Conservation (phyloP, 768 basidiomycete genomes). For the Macrolepiota fuliginosa region DNA sequence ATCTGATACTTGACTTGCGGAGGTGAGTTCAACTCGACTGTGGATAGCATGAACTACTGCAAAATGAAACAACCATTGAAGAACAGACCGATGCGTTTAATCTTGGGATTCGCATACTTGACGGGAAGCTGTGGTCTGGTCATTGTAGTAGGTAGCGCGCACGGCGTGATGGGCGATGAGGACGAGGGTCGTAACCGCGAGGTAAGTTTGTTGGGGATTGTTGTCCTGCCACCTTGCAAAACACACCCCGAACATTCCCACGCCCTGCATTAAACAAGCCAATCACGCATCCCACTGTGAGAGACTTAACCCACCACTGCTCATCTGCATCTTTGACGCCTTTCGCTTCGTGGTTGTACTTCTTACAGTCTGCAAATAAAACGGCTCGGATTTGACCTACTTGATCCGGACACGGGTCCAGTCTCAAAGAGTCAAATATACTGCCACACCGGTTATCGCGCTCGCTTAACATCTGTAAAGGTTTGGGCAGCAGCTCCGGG, state of each 20-base stretch:
- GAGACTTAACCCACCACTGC: too few relatives aligned
- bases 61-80: slow-evolving; percentile 28
- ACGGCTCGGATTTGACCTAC: too few relatives aligned
- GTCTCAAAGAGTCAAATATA: not conserved
- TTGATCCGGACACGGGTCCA: not conserved
- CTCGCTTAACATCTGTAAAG: slow-evolving; percentile 2
- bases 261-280: slow-evolving; percentile 28
- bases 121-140: slow-evolving; percentile 51
- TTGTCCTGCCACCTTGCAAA: slow-evolving; percentile 21
- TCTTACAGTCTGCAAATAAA: too few relatives aligned
- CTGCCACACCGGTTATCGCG: not conserved
- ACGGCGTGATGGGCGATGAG: slow-evolving; percentile 13
- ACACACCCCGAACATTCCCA: slow-evolving; percentile 29
- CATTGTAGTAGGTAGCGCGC: slow-evolving; percentile 27
- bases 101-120: slow-evolving; percentile 47
- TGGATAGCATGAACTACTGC: slow-evolving; percentile 12
- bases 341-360: too few relatives aligned
- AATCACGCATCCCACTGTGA: slow-evolving; percentile 3
- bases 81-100: slow-evolving; percentile 31
- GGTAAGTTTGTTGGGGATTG: slow-evolving; percentile 3
- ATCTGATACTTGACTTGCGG: slow-evolving; percentile 91
- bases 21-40: slow-evolving; percentile 28
- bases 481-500: not conserved
- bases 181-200: slow-evolving; percentile 17
- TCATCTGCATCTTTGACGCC: too few relatives aligned